Percentiles rank a stretch among this genome's conserved stretches.
These are phyloP conservation scores for Suillus weaverae DNA, from an alignment of 768 basidiomycete species.

Conservation along the genomic window DNA sequence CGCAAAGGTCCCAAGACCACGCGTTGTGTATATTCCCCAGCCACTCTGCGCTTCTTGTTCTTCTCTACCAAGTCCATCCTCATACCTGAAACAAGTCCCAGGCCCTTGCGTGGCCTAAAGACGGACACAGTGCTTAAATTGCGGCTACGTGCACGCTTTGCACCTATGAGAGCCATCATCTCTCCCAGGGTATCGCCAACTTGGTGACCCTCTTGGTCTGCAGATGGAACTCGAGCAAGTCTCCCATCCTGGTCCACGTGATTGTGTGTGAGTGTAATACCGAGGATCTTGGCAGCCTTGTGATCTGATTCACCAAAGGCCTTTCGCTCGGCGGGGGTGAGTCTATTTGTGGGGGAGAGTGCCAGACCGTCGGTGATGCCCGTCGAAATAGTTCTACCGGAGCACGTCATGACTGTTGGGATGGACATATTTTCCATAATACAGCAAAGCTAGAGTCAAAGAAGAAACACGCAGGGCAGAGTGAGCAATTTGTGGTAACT, in stretches of 20 bases:
- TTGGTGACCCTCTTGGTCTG: neutral
- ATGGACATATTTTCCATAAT: neutral
- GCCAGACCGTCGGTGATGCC: neutral
- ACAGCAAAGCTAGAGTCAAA: neutral
- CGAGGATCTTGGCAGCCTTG: slow-evolving; percentile 17
- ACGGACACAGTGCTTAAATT: slow-evolving; percentile 9
- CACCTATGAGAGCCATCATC: slow-evolving; percentile 13
- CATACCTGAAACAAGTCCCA: slow-evolving; percentile 4
- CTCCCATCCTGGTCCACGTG: neutral
- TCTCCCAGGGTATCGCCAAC: neutral
- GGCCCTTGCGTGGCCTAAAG: slow-evolving; percentile 8
- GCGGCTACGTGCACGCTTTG: slow-evolving; percentile 10
- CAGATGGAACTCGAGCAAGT: too few relatives aligned
- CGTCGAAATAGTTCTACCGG: neutral
- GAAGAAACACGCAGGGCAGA: neutral
- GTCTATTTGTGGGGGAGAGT: slow-evolving; percentile 10
- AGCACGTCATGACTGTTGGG: neutral
- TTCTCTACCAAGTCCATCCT: neutral
- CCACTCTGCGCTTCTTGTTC: slow-evolving; percentile 7
- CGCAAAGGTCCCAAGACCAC: slow-evolving; percentile 3
- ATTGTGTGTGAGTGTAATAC: slow-evolving; percentile 20
- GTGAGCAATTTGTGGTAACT: neutral
- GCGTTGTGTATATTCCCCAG: neutral
- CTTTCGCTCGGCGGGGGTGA: slow-evolving; percentile 11
- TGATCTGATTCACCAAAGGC: slow-evolving; percentile 14